Percentiles rank a stretch among this genome's conserved stretches.
Conservation (phyloP, 2,329 filamentous ascomycete species). For the Pyrenophora graminea region DNA sequence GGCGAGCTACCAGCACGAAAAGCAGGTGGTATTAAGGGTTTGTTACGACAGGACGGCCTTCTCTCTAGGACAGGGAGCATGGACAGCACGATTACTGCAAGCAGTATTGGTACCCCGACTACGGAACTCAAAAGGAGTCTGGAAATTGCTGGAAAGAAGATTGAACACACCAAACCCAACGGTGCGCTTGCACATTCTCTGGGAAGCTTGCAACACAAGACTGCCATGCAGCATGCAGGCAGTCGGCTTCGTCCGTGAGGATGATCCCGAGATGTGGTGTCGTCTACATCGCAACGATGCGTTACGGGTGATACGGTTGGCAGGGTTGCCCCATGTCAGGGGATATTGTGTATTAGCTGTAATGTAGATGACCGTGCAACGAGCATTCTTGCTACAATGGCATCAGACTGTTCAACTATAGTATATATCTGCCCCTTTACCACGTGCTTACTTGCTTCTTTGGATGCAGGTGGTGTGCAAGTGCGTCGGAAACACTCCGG, state of each 20-base stretch:
- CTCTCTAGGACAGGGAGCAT: slow-evolving; percentile 39
- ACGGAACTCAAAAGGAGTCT: slow-evolving; percentile 26
- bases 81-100: slow-evolving; percentile 37
- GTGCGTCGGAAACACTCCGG: too few relatives aligned
- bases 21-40: slow-evolving; percentile 43
- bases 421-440: too few relatives aligned
- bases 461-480: too few relatives aligned
- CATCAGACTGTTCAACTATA: too few relatives aligned
- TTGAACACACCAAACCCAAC: slow-evolving; percentile 21
- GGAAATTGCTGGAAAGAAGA: slow-evolving; percentile 20
- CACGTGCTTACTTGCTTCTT: too few relatives aligned
- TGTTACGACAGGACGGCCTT: slow-evolving; percentile 33
- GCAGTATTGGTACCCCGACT: slow-evolving; percentile 30
- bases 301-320: too few relatives aligned
- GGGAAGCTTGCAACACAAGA: slow-evolving; percentile 25
- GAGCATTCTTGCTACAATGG: too few relatives aligned
- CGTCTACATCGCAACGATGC: too few relatives aligned
- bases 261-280: slow-evolving; percentile 1
- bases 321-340: too few relatives aligned
- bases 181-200: slow-evolving; percentile 15
- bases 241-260: slow-evolving; percentile 35
- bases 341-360: too few relatives aligned
- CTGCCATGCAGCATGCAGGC: slow-evolving; percentile 21
- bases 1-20: slow-evolving; percentile 58
- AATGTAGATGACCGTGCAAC: too few relatives aligned